These are phyloP conservation scores for Nepenthes mirabilis DNA, from an alignment of 148 eudicot genomes.

Conservation along the genomic window DNA sequence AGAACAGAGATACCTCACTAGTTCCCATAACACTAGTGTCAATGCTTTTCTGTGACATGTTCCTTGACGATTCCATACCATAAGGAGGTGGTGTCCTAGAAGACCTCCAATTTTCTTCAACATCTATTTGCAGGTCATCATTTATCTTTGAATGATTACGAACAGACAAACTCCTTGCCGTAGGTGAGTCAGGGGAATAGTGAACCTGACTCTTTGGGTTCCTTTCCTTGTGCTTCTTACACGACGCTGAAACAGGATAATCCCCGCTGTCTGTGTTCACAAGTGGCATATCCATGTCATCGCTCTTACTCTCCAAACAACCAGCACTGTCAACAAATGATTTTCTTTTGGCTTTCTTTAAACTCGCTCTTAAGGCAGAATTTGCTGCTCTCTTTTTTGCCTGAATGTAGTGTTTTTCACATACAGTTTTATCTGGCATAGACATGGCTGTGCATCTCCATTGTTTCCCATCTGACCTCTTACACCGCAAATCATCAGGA, in stretches of 20 bases:
- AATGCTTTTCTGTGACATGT: conserved; percentile 29
- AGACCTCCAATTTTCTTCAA: conserved; percentile 44
- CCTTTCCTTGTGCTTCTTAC: conserved; percentile 36
- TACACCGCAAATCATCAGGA: conserved; percentile 88
- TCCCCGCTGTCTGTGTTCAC: conserved; percentile 28
- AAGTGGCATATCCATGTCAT: conserved; percentile 53
- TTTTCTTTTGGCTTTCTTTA: conserved; percentile 66
- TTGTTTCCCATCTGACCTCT: conserved; percentile 95
- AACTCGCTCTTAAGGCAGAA: conserved; percentile 79
- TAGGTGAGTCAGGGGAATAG: conserved; percentile 49
- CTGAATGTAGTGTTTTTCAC: conserved; percentile 95
- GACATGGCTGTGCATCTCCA: conserved; percentile 99
- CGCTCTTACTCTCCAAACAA: conserved; percentile 71
- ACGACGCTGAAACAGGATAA: conserved; percentile 25
- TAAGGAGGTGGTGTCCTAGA: conserved; percentile 37
- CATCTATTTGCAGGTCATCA: conserved; percentile 45
- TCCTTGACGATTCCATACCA: conserved; percentile 36
- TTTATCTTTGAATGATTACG: conserved; percentile 27
- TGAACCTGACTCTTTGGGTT: conserved; percentile 21
- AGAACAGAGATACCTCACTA: conserved; percentile 28
- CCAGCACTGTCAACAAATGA: conserved; percentile 44
- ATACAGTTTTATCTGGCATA: conserved; percentile 96
- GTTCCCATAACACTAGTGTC: conserved; percentile 33
- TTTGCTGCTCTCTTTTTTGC: conserved; percentile 97
- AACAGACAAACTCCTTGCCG: conserved; percentile 20